Evolutionary conservation across 2,329 filamentous ascomycete species (phyloP).

Genomic region (Huntiella abstrusa): DNA sequence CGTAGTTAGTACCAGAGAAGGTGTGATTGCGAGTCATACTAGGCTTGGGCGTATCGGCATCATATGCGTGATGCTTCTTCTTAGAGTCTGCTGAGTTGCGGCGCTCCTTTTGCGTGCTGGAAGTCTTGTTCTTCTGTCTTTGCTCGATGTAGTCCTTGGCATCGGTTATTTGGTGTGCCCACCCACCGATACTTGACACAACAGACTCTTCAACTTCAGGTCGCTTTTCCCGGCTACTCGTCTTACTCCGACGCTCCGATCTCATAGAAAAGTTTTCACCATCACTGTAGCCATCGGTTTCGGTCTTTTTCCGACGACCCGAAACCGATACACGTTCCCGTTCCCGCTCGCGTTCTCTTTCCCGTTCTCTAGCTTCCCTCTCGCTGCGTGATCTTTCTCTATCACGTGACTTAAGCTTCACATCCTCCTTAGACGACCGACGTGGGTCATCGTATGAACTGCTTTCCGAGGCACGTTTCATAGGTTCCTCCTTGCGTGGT

Average conservation of each 20-base stretch:
- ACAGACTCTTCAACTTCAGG: neutral
- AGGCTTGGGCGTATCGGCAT: neutral
- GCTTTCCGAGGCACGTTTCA: constrained; percentile 20
- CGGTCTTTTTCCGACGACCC: too few species aligned
- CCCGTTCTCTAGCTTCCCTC: neutral
- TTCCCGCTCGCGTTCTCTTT: neutral
- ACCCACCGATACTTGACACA: neutral
- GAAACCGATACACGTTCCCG: too few species aligned
- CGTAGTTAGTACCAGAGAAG: neutral
- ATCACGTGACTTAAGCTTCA: constrained; percentile 10
- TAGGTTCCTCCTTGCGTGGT: constrained; percentile 22
- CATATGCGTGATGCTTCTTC: neutral
- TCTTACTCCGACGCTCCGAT: too few species aligned
- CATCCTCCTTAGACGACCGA: constrained; percentile 14
- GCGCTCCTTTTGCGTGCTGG: neutral
- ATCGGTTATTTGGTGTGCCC: neutral
- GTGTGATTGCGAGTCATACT: neutral
- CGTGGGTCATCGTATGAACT: too few species aligned
- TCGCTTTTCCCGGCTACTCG: neutral
- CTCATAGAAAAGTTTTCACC: too few species aligned
- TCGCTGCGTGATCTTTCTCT: constrained; percentile 17
- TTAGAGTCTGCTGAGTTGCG: constrained; percentile 4
- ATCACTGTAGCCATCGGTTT: too few species aligned
- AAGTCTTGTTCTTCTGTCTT: neutral
- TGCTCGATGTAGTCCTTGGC: neutral